phyloP scores from a whole-genome alignment of 78 protist genomes.

The Dictyostelium discoideum region DNA sequence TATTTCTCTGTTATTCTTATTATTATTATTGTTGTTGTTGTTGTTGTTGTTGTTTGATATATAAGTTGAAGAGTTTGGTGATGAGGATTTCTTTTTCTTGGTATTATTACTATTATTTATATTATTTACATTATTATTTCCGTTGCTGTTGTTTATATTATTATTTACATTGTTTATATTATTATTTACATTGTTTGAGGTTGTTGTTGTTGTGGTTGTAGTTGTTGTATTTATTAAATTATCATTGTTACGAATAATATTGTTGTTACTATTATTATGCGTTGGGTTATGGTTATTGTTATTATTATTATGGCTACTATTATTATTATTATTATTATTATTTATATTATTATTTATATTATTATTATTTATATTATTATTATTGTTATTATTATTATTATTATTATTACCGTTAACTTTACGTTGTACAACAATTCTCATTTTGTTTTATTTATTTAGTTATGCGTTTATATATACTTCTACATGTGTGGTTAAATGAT shows the following conservation, averaged over 20 bases:
- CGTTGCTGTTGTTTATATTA: not conserved
- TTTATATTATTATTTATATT: not conserved
- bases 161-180: no score
- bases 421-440: constrained; percentile 67
- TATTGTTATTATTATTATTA: constrained; percentile 16
- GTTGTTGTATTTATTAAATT: not conserved
- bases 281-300: constrained; percentile 18
- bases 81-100: not conserved
- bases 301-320: not conserved
- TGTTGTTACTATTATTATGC: not conserved
- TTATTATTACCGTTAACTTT: constrained; percentile 40
- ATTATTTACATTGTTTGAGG: not conserved
- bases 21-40: constrained; percentile 4
- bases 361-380: constrained; percentile 21
- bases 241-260: not conserved
- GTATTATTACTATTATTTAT: not conserved
- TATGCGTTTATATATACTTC: not conserved
- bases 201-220: constrained; percentile 3
- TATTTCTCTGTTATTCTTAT: constrained; percentile 9
- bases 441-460: not conserved
- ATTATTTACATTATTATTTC: not conserved
- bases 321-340: constrained; percentile 23
- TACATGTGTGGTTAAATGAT: not conserved
- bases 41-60: not conserved
- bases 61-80: constrained; percentile 1